phyloP scores from a whole-genome alignment of 441 rosid genomes.

The Syzygium malaccense region DNA sequence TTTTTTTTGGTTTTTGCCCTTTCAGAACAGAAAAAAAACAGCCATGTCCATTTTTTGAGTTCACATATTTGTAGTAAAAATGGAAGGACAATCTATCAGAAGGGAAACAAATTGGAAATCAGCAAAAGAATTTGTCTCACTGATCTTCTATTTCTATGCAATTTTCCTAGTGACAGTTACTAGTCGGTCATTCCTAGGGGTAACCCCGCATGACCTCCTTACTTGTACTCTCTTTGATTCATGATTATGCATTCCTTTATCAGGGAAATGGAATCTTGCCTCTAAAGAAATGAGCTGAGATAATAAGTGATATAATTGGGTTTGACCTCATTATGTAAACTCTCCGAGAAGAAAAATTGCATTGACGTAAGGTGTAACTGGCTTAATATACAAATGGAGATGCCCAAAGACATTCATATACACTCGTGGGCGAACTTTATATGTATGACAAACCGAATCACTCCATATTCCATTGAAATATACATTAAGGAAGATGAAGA shows the following conservation, averaged over 20 bases:
- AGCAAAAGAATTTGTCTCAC: neutral
- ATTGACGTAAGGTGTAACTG: constrained; percentile 11
- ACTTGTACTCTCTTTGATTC: neutral
- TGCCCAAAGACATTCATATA: constrained; percentile 12
- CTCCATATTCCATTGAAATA: constrained; percentile 13
- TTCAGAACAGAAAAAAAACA: neutral
- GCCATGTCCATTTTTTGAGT: neutral
- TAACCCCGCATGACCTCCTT: neutral
- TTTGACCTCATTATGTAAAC: constrained; percentile 4
- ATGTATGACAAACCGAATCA: neutral
- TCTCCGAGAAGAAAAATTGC: constrained; percentile 22
- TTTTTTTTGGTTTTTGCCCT: neutral
- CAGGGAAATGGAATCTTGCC: neutral
- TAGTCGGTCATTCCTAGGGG: neutral
- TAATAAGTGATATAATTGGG: neutral
- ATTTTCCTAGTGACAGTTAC: neutral
- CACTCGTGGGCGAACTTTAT: constrained; percentile 17
- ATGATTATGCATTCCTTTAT: neutral
- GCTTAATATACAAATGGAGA: constrained; percentile 9
- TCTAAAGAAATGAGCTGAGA: neutral
- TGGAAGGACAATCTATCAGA: neutral
- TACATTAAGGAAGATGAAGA: constrained; percentile 17
- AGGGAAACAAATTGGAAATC: neutral
- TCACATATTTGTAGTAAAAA: neutral
- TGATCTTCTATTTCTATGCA: neutral